Evolutionary conservation across 129 eudicot species (phyloP).

Genomic region (Apium graveolens): DNA sequence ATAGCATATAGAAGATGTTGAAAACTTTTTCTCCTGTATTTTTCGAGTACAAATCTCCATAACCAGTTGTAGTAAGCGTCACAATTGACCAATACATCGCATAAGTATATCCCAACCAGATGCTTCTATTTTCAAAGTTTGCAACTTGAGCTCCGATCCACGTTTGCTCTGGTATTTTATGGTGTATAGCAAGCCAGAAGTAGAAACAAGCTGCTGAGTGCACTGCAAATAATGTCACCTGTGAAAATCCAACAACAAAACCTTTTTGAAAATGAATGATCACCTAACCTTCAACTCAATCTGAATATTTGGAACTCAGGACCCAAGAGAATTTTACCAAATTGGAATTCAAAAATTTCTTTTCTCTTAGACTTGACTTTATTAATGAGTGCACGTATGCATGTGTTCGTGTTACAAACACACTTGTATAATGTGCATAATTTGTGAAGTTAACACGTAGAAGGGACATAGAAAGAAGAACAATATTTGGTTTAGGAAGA

Average conservation of each 20-base stretch:
- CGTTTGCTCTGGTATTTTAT: conserved; percentile 40
- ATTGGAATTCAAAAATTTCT: background rate
- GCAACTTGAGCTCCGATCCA: conserved; percentile 66
- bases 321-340: background rate
- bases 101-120: conserved; percentile 75
- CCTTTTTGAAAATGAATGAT: background rate
- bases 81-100: conserved; percentile 85
- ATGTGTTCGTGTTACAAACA: background rate
- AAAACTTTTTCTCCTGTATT: conserved; percentile 79
- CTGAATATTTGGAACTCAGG: background rate
- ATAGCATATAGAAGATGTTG: conserved; percentile 74
- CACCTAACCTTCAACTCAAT: background rate
- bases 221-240: conserved; percentile 75
- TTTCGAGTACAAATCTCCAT: conserved; percentile 73
- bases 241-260: conserved; percentile 12
- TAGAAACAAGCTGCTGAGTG: conserved; percentile 83
- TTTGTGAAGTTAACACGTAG: background rate
- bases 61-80: conserved; percentile 78
- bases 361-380: background rate
- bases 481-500: background rate
- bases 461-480: background rate
- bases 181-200: conserved; percentile 73
- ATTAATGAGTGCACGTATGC: background rate
- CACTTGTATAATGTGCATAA: background rate
- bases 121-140: conserved; percentile 48